A percentile compares a stretch with the other conserved stretches of the same genome.
phyloP scores from a whole-genome alignment of 768 basidiomycete species.

The Suillus lakei region DNA sequence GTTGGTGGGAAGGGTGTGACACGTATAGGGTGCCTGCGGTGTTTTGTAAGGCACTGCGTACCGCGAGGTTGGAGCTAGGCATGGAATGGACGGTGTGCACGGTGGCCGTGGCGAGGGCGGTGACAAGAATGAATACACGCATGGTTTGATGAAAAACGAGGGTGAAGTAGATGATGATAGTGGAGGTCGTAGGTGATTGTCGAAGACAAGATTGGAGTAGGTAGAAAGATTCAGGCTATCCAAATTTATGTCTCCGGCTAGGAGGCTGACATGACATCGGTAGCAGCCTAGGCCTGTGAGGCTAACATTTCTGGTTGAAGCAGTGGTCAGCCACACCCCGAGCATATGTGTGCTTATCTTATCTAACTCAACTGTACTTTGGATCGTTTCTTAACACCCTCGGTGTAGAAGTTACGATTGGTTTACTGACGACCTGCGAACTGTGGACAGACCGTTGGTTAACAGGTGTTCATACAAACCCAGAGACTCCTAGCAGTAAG shows the following conservation, averaged over 20 bases:
- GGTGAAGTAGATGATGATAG: neutral
- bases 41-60: constrained; percentile 19
- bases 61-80: constrained; percentile 30
- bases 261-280: neutral
- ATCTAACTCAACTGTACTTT: neutral
- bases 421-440: neutral
- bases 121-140: constrained; percentile 26
- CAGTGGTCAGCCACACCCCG: neutral
- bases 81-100: constrained; percentile 19
- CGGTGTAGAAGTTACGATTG: neutral
- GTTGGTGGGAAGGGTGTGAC: constrained; percentile 37
- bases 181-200: neutral
- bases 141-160: constrained; percentile 20
- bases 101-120: constrained; percentile 29
- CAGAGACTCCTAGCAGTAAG: neutral
- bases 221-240: neutral
- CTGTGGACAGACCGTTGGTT: neutral
- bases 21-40: constrained; percentile 25
- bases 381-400: too few species aligned
- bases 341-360: neutral
- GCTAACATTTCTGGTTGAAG: neutral
- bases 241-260: neutral
- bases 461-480: neutral
- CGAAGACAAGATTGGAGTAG: neutral
- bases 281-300: neutral